Percentiles rank a stretch among this genome's conserved stretches.
These are phyloP conservation scores for Pichia sp. DNA, from an alignment of 1,139 yeast species.

Conservation along the genomic window DNA sequence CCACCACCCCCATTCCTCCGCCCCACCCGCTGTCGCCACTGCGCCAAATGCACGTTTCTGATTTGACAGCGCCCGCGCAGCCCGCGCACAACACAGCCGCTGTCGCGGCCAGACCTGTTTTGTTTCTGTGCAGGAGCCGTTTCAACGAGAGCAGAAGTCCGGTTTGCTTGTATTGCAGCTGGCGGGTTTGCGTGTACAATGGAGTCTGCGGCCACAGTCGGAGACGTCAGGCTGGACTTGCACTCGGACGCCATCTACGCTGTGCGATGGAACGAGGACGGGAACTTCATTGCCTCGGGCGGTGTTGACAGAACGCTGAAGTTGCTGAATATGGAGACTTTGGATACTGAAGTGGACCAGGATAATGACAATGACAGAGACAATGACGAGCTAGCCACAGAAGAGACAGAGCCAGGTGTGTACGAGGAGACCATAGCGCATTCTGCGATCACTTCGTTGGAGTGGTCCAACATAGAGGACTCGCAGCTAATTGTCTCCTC, in stretches of 20 bases:
- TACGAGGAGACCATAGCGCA: slow-evolving; percentile 22
- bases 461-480: slow-evolving; percentile 38
- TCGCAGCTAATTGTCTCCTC: slow-evolving; percentile 36
- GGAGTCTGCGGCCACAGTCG: not conserved
- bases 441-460: slow-evolving; percentile 43
- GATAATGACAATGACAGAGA: not conserved
- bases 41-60: not conserved
- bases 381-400: not conserved
- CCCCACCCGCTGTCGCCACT: no score
- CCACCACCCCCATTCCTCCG: no score
- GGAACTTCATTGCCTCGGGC: slow-evolving; percentile 42
- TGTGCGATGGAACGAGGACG: slow-evolving; percentile 38
- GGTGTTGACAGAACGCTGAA: slow-evolving; percentile 43
- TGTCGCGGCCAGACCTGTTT: not conserved
- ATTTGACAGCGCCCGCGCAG: not conserved
- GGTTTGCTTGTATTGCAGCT: not conserved
- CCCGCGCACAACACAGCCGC: not conserved
- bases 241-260: slow-evolving; percentile 44
- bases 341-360: slow-evolving; percentile 19
- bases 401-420: not conserved
- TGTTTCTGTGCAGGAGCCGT: no score
- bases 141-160: no score
- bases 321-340: slow-evolving; percentile 37
- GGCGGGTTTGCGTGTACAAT: not conserved
- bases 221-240: slow-evolving; percentile 9